Percentiles rank a stretch among this genome's conserved stretches.
Conservation (phyloP, 78 protist species). For the Planoprotostelium fungivorum region DNA sequence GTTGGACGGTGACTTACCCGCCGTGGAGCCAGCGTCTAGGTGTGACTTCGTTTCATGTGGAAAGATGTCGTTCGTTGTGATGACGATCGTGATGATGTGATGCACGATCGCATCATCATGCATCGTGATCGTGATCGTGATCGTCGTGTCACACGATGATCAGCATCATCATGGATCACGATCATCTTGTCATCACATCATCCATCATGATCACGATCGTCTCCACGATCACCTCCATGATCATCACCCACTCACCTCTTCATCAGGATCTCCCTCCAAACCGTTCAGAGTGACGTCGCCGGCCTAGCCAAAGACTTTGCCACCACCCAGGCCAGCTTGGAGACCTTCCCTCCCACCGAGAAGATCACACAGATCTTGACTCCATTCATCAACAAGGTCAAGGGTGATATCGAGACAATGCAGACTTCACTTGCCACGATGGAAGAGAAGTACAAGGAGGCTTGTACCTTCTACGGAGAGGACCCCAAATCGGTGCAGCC, state of each 20-base stretch:
- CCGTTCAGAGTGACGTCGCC: neutral
- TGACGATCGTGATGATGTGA: too few relatives aligned
- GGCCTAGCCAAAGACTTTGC: neutral
- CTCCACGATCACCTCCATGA: neutral
- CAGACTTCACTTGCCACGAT: neutral
- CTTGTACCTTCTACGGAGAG: neutral
- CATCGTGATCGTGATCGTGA: too few relatives aligned
- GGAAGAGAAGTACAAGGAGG: neutral
- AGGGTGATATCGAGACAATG: neutral
- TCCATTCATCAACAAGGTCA: neutral
- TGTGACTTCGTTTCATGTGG: neutral
- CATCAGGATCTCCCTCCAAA: neutral
- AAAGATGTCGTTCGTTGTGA: too few relatives aligned
- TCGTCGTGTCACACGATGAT: too few relatives aligned
- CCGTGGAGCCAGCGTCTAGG: constrained; percentile 33
- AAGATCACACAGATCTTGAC: neutral
- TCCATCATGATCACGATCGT: too few relatives aligned
- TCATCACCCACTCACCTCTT: neutral
- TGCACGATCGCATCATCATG: too few relatives aligned
- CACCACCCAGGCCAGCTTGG: neutral
- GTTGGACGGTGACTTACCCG: constrained; percentile 29
- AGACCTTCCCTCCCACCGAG: neutral
- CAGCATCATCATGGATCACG: too few relatives aligned
- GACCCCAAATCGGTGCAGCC: neutral
- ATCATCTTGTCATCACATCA: too few relatives aligned